Evolutionary conservation across 768 basidiomycete species (phyloP), one percentile per base, ranked within the genome.

Genomic region (Serpula lacrymans): DNA sequence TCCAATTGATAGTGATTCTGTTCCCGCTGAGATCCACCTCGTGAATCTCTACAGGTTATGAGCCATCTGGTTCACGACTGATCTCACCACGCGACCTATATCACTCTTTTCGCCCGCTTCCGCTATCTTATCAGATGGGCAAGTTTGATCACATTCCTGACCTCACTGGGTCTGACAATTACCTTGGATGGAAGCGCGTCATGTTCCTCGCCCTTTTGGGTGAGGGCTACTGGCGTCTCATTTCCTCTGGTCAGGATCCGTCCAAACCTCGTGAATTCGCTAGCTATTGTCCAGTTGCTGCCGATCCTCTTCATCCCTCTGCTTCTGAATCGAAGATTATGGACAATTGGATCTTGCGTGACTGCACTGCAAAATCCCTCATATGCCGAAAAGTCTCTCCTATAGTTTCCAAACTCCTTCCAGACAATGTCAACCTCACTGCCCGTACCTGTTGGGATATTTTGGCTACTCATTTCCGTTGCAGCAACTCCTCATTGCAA

Each of bases 101-200:
- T n/a, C n/a, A n/a, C n/a, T n/a, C n/a, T n/a, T n/a, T n/a, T n/a
- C n/a, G n/a, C n/a, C n/a, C n/a, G n/a, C n/a, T n/a, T n/a, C n/a
- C n/a, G n/a, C n/a, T n/a, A n/a, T n/a, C n/a, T n/a, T n/a, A n/a
- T n/a, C n/a, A n/a, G n/a, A 47, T 36, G 22, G 37, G 22, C 2
- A 51, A 51, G 37, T 42, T 30, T 6, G 28, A 51, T n/a, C 44
- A 51, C 8, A 51, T 51, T 8, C 37, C 36, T 2, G 29, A 49
- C 4, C 14, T 50, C 2, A 41, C 13, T 0, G 39, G 48, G 2
- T 6, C 26, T 0, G 40, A 42, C 0, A 46, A 25, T 3, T 50
- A 41, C n/a, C 6, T 13, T 0, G 30, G 29, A 6, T 51, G 33
- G 50, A 0, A 6, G 4, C 8, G 13, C 1, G 39, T 46, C 5